Base-by-base conservation (phyloP, 1,284 basidiomycete genomes). In the Apiotrichum sp. region DNA sequence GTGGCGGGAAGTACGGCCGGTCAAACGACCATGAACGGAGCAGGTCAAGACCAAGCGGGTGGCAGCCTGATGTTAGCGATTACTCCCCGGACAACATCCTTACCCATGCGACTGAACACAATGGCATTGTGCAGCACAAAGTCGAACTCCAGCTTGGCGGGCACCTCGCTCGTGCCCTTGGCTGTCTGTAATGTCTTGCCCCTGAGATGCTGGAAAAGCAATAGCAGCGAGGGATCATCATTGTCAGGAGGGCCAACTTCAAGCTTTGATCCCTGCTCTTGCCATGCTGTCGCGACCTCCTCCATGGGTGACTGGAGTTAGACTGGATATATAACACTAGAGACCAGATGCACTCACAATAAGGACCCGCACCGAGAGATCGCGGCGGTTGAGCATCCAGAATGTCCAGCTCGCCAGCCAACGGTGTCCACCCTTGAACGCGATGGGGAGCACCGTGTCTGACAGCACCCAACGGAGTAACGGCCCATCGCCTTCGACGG, bases 341-440 rank as follows among this genome's bases (percentile, higher is more conserved):
- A 22, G 22, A 22, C 22, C 22, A 22, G 22, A 22, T 22, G 16
- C 8, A 65, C 65, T 53, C 52, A 69, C 69, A n/a, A 75, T 67
- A n/a, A 75, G 55, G 1, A 72, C 67, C 16, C 67, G 59, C 1
- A 96, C 88, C 2, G 92, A 86, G 11, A 96, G 71, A 74, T 97
- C 93, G 48, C 88, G 81, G 36, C 89, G 80, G 62, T 86, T 84
- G 33, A 98, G 78, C 61, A 90, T 79, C 90, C 93, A 96, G 73
- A 97, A 93, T 3, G 89, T 89, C 95, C 93, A 98, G 59, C 87
- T 90, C n/a, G 84, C 89, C n/a, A 98, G 78, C 87, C 89, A 98
- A 36, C 95, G 82, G 73, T 97, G 92, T 0, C 92, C 93, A 16
- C 86, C 82, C 52, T 80, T 79, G 70, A 97, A 89, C 0, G 93